phyloP scores from a whole-genome alignment of 257 asterid species.

The Solanum neorickii region DNA sequence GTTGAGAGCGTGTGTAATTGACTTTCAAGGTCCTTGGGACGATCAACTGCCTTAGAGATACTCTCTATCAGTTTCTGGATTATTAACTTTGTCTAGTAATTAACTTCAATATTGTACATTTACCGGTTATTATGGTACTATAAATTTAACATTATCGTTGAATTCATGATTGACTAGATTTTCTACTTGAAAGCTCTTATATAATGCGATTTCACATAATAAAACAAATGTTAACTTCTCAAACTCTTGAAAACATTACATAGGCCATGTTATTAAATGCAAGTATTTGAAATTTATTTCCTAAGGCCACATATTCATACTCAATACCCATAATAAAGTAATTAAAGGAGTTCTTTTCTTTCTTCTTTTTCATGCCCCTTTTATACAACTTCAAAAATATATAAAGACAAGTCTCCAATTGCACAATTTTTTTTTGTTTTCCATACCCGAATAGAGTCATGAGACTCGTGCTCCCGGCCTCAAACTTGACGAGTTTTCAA shows the following conservation, averaged over 20 bases:
- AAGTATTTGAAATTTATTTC: neutral
- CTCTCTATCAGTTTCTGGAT: no score
- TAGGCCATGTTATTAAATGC: neutral
- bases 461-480: neutral
- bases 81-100: no score
- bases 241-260: neutral
- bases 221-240: neutral
- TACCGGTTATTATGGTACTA: no score
- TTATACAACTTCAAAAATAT: neutral
- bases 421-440: neutral
- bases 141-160: rapidly evolving
- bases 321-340: neutral
- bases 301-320: neutral
- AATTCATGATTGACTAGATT: neutral
- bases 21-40: no score
- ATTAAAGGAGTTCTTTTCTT: neutral
- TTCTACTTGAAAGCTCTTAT: neutral
- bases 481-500: neutral
- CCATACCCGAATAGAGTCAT: neutral
- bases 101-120: no score
- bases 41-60: no score
- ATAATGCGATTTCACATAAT: neutral
- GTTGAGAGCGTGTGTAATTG: no score
- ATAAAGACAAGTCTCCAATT: neutral
- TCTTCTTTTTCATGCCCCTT: neutral